Base-by-base conservation (phyloP, 2,329 filamentous ascomycete genomes). In the Coleophoma cylindrospora region DNA sequence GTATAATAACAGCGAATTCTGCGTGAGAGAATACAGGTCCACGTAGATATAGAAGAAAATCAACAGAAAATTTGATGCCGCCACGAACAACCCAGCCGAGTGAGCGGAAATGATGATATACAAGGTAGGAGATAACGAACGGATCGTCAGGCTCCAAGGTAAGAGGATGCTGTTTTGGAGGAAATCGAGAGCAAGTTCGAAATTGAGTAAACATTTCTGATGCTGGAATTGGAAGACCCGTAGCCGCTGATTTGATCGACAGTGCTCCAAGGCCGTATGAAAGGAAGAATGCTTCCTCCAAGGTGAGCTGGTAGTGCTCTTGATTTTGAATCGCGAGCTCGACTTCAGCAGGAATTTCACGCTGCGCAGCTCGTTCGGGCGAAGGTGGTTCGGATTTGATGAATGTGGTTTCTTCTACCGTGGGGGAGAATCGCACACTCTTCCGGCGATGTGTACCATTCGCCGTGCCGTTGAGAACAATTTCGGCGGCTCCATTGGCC, bases 61-160 rank as follows among this genome's bases (percentile, higher is more conserved):
- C 94, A 10, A 91, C 88, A 19, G 89, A 89, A 61, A 99, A 99
- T 64, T 99, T 99, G 65, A 95, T 85, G 34, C 94, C 95, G 5
- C 88, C 84, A 13, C 95, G 86, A 0, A 95, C 87, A 1, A 96
- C 89, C 92, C 94, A 99, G 21, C 94, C 94, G 0, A 97, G 76
- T 0, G 91, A 95, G 36, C 94, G 86, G 71, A 96, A 99, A 66
- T 99, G 92, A 65, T 99, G 94, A 66, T 96, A 99, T 15, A 89
- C 89, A 12, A 83, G 84, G 63, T 97, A 99, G 51, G 89, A 85
- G 1, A 96, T 67, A 17, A 97, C 72, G 67, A 99, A 99, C 0
- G 82, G 79, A 61, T 95, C 89, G 65, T 96, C 90, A 0, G 90
- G 83, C 14, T 78, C 74, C 3, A 90, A 74, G 11, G 68, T 64